phyloP scores from a whole-genome alignment of 192 early-diverging fungal species.

The Entomortierella lignicola region DNA sequence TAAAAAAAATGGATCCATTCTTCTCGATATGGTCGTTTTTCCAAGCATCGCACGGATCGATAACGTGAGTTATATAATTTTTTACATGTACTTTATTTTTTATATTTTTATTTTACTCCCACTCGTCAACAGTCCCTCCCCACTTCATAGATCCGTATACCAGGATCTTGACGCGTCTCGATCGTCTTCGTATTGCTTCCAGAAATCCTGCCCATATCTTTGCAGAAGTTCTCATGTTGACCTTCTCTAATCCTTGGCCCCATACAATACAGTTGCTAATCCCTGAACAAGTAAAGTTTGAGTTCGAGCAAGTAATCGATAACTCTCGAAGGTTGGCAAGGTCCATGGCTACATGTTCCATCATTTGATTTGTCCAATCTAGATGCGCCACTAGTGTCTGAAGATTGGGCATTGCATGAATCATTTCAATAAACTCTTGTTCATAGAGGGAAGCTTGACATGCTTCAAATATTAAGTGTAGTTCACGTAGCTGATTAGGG shows the following conservation, averaged over 20 bases:
- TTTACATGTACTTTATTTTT: too few relatives aligned
- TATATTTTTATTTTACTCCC: conserved; percentile 14
- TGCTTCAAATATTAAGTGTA: conserved; percentile 50
- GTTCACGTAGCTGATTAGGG: conserved; percentile 22
- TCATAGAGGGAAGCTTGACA: conserved; percentile 42
- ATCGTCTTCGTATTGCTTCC: conserved; percentile 36
- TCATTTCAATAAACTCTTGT: conserved; percentile 50
- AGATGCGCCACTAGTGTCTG: conserved; percentile 29
- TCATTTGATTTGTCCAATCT: conserved; percentile 51
- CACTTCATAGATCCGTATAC: conserved; percentile 56
- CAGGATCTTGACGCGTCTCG: conserved; percentile 36
- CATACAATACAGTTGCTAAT: conserved; percentile 19
- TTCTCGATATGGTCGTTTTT: too few relatives aligned
- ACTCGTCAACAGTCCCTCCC: conserved; percentile 50
- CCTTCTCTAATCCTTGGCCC: conserved; percentile 35
- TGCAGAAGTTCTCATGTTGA: conserved; percentile 50
- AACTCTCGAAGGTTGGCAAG: conserved; percentile 28
- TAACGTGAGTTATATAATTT: too few relatives aligned
- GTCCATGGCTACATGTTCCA: conserved; percentile 41
- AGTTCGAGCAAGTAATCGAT: conserved; percentile 23
- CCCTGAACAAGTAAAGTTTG: conserved; percentile 31
- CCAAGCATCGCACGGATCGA: too few relatives aligned
- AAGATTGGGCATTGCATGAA: conserved; percentile 35
- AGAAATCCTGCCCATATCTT: conserved; percentile 45
- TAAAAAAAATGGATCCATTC: too few relatives aligned